Evolutionary conservation across 1,284 basidiomycete species (phyloP).

Genomic region (Cystobasidium pallidum): DNA sequence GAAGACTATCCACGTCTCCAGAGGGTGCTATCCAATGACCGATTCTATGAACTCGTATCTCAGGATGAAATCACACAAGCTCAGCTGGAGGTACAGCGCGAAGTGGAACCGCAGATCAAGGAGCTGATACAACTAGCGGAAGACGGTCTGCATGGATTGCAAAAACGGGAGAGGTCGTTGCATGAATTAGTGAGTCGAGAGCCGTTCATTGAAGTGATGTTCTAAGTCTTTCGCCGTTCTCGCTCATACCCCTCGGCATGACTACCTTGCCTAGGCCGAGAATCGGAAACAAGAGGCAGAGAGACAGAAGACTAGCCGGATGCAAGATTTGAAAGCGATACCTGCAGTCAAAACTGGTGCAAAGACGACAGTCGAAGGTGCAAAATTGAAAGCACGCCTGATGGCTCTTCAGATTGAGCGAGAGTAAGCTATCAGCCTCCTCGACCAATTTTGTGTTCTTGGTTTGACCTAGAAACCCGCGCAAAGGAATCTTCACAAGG

Average conservation of each 20-base stretch:
- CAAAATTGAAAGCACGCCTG: conserved; percentile 33
- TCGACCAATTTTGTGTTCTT: background rate
- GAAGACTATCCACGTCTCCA: conserved; percentile 24
- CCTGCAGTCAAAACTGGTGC: conserved; percentile 4
- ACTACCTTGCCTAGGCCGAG: conserved; percentile 24
- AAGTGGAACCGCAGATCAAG: conserved; percentile 50
- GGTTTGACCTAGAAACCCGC: background rate
- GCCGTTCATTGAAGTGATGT: too few relatives aligned
- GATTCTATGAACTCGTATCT: conserved; percentile 47
- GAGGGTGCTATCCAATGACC: conserved; percentile 11
- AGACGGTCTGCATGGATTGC: conserved; percentile 46
- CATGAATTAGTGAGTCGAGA: conserved; percentile 43
- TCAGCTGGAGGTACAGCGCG: conserved; percentile 46
- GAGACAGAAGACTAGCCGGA: background rate
- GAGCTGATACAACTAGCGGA: conserved; percentile 49
- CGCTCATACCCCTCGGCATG: too few relatives aligned
- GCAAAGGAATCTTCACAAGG: conserved; percentile 11
- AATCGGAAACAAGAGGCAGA: conserved; percentile 35
- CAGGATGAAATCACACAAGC: conserved; percentile 46
- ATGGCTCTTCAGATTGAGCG: conserved; percentile 40
- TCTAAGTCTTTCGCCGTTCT: too few relatives aligned
- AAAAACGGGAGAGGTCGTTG: conserved; percentile 44
- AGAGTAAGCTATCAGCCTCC: conserved; percentile 16
- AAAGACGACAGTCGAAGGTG: conserved; percentile 23
- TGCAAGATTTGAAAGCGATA: background rate